Percentiles rank a stretch among this genome's conserved stretches.
Evolutionary conservation across 768 basidiomycete species (phyloP).

Genomic region (Tylopilus felleus): DNA sequence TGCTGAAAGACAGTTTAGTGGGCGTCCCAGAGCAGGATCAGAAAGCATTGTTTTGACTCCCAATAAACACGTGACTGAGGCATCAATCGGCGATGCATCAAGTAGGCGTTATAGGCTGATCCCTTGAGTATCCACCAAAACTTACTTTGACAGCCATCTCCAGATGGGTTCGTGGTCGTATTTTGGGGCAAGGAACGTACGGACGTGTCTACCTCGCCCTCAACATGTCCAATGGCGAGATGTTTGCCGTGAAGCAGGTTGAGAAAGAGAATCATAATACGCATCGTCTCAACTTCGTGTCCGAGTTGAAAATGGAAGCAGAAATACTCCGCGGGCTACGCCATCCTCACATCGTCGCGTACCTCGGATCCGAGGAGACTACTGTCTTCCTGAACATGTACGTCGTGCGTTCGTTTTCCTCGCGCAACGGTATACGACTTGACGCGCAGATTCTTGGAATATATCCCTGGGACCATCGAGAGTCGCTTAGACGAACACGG

Average conservation of each 20-base stretch:
- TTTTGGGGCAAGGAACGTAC: constrained; percentile 93
- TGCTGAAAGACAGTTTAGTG: no score
- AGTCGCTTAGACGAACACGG: constrained; percentile 82
- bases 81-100: constrained; percentile 38
- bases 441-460: constrained; percentile 80
- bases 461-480: constrained; percentile 91
- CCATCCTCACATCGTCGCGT: constrained; percentile 93
- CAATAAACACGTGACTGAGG: neutral
- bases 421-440: no score
- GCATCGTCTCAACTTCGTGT: constrained; percentile 77
- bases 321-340: constrained; percentile 91
- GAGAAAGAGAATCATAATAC: constrained; percentile 86
- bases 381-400: constrained; percentile 83
- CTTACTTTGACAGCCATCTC: constrained; percentile 57
- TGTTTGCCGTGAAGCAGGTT: constrained; percentile 98
- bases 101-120: constrained; percentile 43
- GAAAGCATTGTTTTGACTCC: no score
- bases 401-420: constrained; percentile 31
- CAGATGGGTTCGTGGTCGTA: constrained; percentile 93
- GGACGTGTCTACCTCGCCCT: constrained; percentile 93
- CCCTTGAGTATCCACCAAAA: constrained; percentile 7
- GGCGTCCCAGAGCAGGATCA: no score
- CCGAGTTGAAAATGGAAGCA: constrained; percentile 86
- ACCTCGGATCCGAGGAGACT: constrained; percentile 89
- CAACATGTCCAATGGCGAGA: constrained; percentile 90